Evolutionary conservation across 192 early-diverging fungal species (phyloP), one percentile per base, ranked within the genome.

Genomic region (Neocallimastix lanati): DNA sequence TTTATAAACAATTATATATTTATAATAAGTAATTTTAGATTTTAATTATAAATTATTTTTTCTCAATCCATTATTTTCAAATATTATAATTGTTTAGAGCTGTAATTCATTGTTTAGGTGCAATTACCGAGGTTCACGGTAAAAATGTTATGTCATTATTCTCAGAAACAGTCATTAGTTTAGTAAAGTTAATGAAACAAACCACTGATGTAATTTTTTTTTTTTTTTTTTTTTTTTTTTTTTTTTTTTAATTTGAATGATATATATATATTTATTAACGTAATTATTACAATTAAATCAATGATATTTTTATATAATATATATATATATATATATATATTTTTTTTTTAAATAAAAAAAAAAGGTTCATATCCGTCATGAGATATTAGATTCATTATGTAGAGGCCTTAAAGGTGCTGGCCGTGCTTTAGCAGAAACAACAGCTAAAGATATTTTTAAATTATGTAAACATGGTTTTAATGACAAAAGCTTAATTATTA

Each of bases 41-140:
- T n/a, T n/a, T n/a, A n/a, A n/a, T n/a, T n/a, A n/a, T n/a, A n/a
- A n/a, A n/a, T n/a, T n/a, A n/a, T n/a, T n/a, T n/a, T n/a, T n/a
- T n/a, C n/a, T n/a, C n/a, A n/a, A n/a, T n/a, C n/a, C n/a, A n/a
- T n/a, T n/a, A n/a, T n/a, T n/a, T n/a, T n/a, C n/a, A n/a, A n/a
- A n/a, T n/a, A n/a, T n/a, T n/a, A n/a, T n/a, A n/a, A n/a, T n/a
- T n/a, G n/a, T n/a, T n/a, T 77, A 93, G 92, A n/a, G 92, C 94
- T 4, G 90, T 93, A 0, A 88, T 97, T 21, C 83, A 89, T 78
- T 90, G 90, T 38, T 87, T 93, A 11, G 96, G 96, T 2, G 86
- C 87, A 28, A 84, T 98, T 28, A 92, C 94, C 81, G 93, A 94
- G 78, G 86, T 90, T 2, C 82, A 93, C 13, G 93, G 93, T 21